Percentiles rank a stretch among this genome's conserved stretches.
Conservation (phyloP, 768 basidiomycete species). For the Arthromyces matolae region DNA sequence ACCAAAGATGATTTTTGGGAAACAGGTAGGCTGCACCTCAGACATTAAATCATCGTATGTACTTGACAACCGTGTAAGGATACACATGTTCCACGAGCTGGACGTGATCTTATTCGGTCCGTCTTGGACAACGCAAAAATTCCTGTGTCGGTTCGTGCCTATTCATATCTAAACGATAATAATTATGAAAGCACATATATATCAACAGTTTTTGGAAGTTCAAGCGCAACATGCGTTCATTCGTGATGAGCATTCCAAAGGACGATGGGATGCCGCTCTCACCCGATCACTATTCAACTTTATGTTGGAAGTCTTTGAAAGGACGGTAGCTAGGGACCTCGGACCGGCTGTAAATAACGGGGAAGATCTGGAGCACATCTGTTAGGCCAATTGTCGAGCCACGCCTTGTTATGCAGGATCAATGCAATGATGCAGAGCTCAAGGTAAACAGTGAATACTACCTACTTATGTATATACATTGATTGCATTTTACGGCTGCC, state of each 20-base stretch:
- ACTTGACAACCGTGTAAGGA: constrained; percentile 41
- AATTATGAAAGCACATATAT: background rate
- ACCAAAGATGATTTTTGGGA: constrained; percentile 98
- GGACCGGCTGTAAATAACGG: constrained; percentile 54
- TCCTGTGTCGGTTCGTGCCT: constrained; percentile 55
- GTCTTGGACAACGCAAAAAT: constrained; percentile 80
- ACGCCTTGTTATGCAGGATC: too few species aligned
- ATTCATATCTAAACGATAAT: too few species aligned
- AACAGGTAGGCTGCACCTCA: constrained; percentile 55
- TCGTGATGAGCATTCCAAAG: constrained; percentile 87
- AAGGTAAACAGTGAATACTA: too few species aligned
- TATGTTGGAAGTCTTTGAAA: constrained; percentile 93
- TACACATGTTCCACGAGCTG: constrained; percentile 87
- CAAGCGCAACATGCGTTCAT: constrained; percentile 98
- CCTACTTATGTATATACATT: too few species aligned
- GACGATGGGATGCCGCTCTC: constrained; percentile 93
- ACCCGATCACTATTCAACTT: constrained; percentile 75
- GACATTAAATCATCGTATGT: background rate
- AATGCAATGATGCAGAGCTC: too few species aligned
- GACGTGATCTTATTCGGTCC: constrained; percentile 80
- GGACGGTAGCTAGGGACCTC: constrained; percentile 82
- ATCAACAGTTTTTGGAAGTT: constrained; percentile 80
- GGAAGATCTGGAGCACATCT: constrained; percentile 74
- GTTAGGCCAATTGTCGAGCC: constrained; percentile 33
- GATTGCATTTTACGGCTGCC: too few species aligned